Evolutionary conservation across 192 early-diverging fungal species (phyloP).

Genomic region (Diversispora epigaea): DNA sequence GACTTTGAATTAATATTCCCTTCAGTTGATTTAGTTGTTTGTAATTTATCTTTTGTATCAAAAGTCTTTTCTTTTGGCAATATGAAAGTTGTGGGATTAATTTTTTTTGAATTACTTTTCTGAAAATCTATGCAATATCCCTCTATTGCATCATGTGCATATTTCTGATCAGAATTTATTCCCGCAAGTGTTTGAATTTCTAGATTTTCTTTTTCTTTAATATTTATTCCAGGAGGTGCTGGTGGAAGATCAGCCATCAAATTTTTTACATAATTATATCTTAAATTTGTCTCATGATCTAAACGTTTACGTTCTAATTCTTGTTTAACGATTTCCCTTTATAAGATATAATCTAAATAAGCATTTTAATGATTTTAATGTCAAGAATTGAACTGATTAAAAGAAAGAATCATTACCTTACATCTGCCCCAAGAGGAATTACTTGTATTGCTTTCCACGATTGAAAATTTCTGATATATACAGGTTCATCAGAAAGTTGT

Average conservation of each 20-base stretch:
- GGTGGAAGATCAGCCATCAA: slow-evolving; percentile 31
- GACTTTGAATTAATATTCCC: no score
- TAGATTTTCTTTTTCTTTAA: slow-evolving; percentile 32
- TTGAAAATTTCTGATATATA: slow-evolving; percentile 62
- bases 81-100: slow-evolving; percentile 19
- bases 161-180: neutral
- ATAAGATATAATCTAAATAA: neutral
- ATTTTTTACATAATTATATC: slow-evolving; percentile 26
- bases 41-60: neutral
- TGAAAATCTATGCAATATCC: slow-evolving; percentile 39
- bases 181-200: neutral
- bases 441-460: slow-evolving; percentile 29
- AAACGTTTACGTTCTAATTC: neutral
- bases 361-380: neutral
- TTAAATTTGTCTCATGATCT: neutral
- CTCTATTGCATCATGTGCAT: slow-evolving; percentile 41
- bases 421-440: slow-evolving; percentile 31
- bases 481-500: slow-evolving; percentile 75
- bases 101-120: neutral
- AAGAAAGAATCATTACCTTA: slow-evolving; percentile 36
- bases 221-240: slow-evolving; percentile 23
- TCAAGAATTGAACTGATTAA: neutral
- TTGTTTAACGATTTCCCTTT: neutral
- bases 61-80: slow-evolving; percentile 4
- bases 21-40: no score